Conservation (phyloP, 805 yeast genomes). For the Komagataella pastoris region DNA sequence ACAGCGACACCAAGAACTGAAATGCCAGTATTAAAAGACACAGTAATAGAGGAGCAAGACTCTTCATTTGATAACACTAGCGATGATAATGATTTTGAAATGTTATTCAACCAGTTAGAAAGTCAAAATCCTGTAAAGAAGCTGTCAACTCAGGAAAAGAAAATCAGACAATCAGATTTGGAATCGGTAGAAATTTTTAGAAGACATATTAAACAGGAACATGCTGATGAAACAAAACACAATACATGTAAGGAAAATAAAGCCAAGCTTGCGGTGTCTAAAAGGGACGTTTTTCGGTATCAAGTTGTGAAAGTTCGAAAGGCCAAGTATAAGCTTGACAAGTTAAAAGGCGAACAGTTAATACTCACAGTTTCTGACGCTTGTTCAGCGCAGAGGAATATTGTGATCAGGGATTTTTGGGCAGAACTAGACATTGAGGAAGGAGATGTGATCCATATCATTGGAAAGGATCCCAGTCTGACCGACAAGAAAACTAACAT, state of each 20-base stretch:
- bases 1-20: neutral
- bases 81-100: constrained; percentile 5
- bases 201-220: neutral
- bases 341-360: constrained; percentile 27
- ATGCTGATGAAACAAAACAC: neutral
- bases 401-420: constrained; percentile 54
- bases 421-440: constrained; percentile 29
- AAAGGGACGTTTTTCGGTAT: constrained; percentile 34
- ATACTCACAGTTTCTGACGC: constrained; percentile 38
- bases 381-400: constrained; percentile 17
- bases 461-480: constrained; percentile 31
- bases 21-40: constrained; percentile 3
- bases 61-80: constrained; percentile 2
- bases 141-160: constrained; percentile 3
- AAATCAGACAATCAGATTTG: constrained; percentile 1
- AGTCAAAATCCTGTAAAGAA: constrained; percentile 4
- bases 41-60: constrained; percentile 15
- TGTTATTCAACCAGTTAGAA: constrained; percentile 20
- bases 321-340: constrained; percentile 17
- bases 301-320: constrained; percentile 23
- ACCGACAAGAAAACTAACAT: constrained; percentile 46
- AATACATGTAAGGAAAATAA: constrained; percentile 1
- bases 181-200: neutral
- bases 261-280: constrained; percentile 30
- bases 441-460: constrained; percentile 50